Conservation (phyloP, 208 protist species). For the Trypanosoma brucei region DNA sequence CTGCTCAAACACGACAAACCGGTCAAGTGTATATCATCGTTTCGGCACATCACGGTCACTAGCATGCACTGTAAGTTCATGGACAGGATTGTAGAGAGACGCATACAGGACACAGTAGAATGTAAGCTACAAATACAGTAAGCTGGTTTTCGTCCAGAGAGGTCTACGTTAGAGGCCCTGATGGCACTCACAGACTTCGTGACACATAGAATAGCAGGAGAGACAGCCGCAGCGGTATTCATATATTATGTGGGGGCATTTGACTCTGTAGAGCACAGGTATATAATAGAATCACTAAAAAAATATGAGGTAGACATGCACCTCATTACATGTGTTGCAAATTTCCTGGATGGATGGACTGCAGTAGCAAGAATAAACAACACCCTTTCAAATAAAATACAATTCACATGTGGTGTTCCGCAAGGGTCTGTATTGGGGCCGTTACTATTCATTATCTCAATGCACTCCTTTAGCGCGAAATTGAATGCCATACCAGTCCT, state of each 20-base stretch:
- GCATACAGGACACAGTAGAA: too few species aligned
- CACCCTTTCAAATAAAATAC: not conserved
- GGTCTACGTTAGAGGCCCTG: not conserved
- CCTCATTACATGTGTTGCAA: not conserved
- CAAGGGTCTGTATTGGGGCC: not conserved
- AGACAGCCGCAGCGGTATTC: not conserved
- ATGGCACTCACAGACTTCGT: not conserved
- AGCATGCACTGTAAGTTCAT: too few species aligned
- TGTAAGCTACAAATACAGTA: not conserved
- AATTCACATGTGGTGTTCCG: not conserved
- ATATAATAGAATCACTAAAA: too few species aligned
- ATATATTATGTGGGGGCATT: not conserved
- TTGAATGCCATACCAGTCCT: not conserved
- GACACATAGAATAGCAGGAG: not conserved
- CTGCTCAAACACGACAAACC: too few species aligned
- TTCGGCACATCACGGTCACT: too few species aligned
- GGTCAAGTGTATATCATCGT: too few species aligned
- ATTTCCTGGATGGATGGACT: not conserved
- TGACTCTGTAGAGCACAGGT: too few species aligned
- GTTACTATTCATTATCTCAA: not conserved
- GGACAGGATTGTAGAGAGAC: too few species aligned
- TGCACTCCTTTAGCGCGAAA: not conserved
- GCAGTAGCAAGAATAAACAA: not conserved
- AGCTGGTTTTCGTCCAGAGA: conserved; percentile 11
- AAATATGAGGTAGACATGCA: not conserved